phyloP scores from a whole-genome alignment of 139 green algal species.

The Coccomyxa sp. region DNA sequence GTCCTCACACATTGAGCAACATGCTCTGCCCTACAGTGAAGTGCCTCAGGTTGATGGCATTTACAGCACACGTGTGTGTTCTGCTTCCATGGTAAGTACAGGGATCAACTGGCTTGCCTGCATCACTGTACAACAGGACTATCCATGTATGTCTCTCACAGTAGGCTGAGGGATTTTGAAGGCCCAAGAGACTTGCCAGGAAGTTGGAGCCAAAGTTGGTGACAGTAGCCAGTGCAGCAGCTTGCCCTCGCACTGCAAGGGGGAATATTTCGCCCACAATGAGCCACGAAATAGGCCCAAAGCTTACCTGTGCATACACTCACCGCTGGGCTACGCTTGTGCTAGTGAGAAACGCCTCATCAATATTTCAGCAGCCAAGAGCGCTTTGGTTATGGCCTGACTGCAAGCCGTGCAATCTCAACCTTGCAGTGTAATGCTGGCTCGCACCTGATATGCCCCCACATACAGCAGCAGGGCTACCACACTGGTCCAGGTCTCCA shows the following conservation, averaged over 20 bases:
- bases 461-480: constrained; percentile 84
- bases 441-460: constrained; percentile 75
- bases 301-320: too few species aligned
- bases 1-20: too few species aligned
- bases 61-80: not conserved
- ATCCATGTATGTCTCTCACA: too few species aligned
- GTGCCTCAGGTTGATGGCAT: too few species aligned
- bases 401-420: not conserved
- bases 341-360: too few species aligned
- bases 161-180: too few species aligned
- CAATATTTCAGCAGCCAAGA: not conserved
- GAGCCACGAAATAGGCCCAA: constrained; percentile 89
- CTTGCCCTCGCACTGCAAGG: constrained; percentile 62
- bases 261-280: constrained; percentile 91
- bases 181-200: constrained; percentile 56
- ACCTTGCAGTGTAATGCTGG: not conserved
- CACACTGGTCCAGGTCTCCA: constrained; percentile 52
- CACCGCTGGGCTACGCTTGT: too few species aligned
- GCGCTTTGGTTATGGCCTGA: not conserved
- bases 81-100: too few species aligned
- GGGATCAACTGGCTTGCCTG: too few species aligned
- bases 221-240: constrained; percentile 80
- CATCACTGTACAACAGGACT: too few species aligned
- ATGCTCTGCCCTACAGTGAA: too few species aligned
- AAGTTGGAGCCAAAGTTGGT: constrained; percentile 91